Evolutionary conservation across 768 basidiomycete species (phyloP).

Genomic region (Suillus plorans): DNA sequence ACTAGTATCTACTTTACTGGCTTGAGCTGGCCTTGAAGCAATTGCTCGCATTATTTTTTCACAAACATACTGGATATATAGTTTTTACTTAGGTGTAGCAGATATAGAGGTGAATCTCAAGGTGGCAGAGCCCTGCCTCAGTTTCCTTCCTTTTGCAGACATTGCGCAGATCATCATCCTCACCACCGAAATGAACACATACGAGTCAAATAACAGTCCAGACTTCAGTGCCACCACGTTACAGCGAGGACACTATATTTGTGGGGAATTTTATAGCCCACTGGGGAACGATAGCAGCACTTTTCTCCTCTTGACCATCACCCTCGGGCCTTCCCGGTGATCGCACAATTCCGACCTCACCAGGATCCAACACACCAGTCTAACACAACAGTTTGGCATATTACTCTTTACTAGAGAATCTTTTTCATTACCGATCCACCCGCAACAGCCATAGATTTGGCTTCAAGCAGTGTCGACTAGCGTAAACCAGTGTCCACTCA

Average conservation of each 20-base stretch:
- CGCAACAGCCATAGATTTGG: background rate
- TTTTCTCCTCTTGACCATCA: background rate
- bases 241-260: background rate
- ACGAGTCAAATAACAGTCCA: background rate
- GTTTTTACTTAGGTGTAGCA: background rate
- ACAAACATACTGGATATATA: background rate
- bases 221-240: background rate
- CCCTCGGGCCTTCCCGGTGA: background rate
- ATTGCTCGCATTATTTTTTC: conserved; percentile 4
- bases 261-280: background rate
- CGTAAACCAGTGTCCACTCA: background rate
- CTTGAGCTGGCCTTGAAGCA: background rate
- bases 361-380: background rate
- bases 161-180: background rate
- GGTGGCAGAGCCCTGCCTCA: background rate
- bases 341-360: background rate
- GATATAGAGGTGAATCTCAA: background rate
- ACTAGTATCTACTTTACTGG: background rate
- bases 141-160: conserved; percentile 1
- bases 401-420: background rate
- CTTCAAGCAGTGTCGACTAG: background rate
- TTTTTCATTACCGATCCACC: background rate
- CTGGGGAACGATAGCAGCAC: background rate
- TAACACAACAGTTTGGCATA: background rate
- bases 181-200: background rate